Evolutionary conservation across 495 filamentous ascomycete genomes (phyloP).

Genomic region (Penicillium cataractarum): DNA sequence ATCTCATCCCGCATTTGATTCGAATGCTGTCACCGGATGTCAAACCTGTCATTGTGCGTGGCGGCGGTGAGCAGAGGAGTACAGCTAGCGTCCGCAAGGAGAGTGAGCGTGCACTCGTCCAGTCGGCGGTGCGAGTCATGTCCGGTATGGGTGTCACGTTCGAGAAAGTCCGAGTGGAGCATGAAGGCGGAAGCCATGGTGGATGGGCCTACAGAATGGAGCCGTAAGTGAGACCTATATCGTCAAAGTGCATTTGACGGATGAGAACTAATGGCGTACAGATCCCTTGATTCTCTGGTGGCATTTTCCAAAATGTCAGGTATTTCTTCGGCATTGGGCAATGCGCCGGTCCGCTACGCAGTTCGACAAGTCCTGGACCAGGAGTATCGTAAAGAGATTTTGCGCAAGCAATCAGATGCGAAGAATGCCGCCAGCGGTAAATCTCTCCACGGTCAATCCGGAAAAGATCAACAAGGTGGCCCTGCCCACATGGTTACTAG

Average conservation of each 20-base stretch:
- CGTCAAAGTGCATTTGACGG: constrained; percentile 12
- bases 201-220: constrained; percentile 94
- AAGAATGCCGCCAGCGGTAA: constrained; percentile 50
- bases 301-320: constrained; percentile 44
- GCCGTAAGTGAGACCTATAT: constrained; percentile 61
- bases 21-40: constrained; percentile 85
- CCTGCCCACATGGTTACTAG: constrained; percentile 28
- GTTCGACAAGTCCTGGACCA: constrained; percentile 91
- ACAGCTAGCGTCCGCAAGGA: constrained; percentile 86
- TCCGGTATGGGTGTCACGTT: constrained; percentile 76
- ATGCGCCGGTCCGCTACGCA: constrained; percentile 78
- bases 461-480: constrained; percentile 49
- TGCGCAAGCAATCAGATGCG: constrained; percentile 60
- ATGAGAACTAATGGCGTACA: constrained; percentile 35
- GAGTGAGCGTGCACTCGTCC: constrained; percentile 77
- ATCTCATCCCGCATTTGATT: constrained; percentile 81
- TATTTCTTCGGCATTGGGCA: constrained; percentile 33
- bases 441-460: constrained; percentile 19
- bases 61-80: constrained; percentile 64
- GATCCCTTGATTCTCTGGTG: constrained; percentile 69
- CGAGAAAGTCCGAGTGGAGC: constrained; percentile 79
- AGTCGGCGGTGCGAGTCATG: constrained; percentile 78
- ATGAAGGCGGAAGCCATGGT: constrained; percentile 53
- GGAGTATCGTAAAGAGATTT: constrained; percentile 73
- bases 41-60: constrained; percentile 87